Conservation (phyloP, 192 early-diverging fungal species). For the Phycomyces blakesleeanus region DNA sequence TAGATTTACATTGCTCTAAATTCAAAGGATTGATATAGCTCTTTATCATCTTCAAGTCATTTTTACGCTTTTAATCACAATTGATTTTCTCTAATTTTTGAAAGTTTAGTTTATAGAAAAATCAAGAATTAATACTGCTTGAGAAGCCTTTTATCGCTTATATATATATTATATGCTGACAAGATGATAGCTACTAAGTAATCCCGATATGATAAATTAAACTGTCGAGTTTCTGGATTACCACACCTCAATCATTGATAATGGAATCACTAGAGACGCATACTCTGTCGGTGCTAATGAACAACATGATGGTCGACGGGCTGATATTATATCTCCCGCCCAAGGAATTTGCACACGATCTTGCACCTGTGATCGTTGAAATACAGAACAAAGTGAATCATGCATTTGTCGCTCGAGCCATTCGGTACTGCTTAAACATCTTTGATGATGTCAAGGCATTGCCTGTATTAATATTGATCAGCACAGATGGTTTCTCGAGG, state of each 20-base stretch:
- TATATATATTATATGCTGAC: too few relatives aligned
- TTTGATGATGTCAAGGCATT: slow-evolving; percentile 3
- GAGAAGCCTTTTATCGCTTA: too few relatives aligned
- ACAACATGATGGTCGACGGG: slow-evolving; percentile 8
- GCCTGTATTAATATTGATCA: background rate
- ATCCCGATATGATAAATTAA: too few relatives aligned
- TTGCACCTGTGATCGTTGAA: slow-evolving; percentile 12
- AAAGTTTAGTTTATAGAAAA: too few relatives aligned
- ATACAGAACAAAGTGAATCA: slow-evolving; percentile 16
- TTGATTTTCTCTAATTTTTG: too few relatives aligned
- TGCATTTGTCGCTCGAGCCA: slow-evolving; percentile 1
- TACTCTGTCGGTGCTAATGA: slow-evolving; percentile 14
- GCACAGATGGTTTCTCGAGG: slow-evolving; percentile 1
- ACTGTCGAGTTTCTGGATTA: too few relatives aligned
- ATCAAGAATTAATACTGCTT: too few relatives aligned
- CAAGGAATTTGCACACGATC: slow-evolving; percentile 13
- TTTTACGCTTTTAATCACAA: too few relatives aligned
- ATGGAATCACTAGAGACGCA: slow-evolving; percentile 10
- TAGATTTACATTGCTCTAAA: too few relatives aligned
- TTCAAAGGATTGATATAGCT: too few relatives aligned
- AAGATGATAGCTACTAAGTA: too few relatives aligned
- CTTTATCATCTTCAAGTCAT: too few relatives aligned
- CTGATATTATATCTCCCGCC: slow-evolving; percentile 10
- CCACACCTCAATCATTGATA: slow-evolving; percentile 2
- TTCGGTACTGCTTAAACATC: slow-evolving; percentile 5